These are phyloP conservation scores for Podospora australis DNA, from an alignment of 495 filamentous ascomycete genomes.

Conservation along the genomic window DNA sequence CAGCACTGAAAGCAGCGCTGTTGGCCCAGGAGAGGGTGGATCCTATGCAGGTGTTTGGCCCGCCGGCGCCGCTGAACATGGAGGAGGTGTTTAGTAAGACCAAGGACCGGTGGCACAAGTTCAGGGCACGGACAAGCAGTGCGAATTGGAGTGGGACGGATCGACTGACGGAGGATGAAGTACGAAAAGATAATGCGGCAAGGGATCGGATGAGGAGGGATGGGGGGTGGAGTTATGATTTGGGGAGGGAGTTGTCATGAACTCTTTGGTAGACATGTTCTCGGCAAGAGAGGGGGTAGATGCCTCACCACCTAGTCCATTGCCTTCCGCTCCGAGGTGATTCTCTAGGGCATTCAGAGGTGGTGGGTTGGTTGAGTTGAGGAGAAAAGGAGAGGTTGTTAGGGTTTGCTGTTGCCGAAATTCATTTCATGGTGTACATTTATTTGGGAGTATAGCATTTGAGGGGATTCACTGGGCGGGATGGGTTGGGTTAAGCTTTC, in stretches of 20 bases:
- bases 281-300: background rate
- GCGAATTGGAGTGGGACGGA: constrained; percentile 91
- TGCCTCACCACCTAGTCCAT: background rate
- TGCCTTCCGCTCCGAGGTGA: background rate
- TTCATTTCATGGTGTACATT: too few relatives aligned
- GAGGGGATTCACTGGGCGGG: too few relatives aligned
- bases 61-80: constrained; percentile 77
- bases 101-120: constrained; percentile 74
- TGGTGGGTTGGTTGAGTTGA: too few relatives aligned
- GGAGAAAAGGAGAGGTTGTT: too few relatives aligned
- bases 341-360: too few relatives aligned
- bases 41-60: constrained; percentile 83
- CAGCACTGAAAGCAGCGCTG: constrained; percentile 63
- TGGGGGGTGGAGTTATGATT: constrained; percentile 76
- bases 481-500: too few relatives aligned
- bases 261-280: background rate
- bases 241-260: constrained; percentile 37
- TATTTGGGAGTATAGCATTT: too few relatives aligned
- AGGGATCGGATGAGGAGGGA: constrained; percentile 74
- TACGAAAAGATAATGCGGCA: constrained; percentile 70
- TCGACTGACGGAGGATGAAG: constrained; percentile 81
- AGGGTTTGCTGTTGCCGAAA: too few relatives aligned
- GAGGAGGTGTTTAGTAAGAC: constrained; percentile 89
- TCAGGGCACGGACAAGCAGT: constrained; percentile 80
- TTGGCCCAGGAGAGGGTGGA: constrained; percentile 74